Evolutionary conservation across 1,139 yeast species (phyloP).

Genomic region (Protomyces lactucae-debilis): DNA sequence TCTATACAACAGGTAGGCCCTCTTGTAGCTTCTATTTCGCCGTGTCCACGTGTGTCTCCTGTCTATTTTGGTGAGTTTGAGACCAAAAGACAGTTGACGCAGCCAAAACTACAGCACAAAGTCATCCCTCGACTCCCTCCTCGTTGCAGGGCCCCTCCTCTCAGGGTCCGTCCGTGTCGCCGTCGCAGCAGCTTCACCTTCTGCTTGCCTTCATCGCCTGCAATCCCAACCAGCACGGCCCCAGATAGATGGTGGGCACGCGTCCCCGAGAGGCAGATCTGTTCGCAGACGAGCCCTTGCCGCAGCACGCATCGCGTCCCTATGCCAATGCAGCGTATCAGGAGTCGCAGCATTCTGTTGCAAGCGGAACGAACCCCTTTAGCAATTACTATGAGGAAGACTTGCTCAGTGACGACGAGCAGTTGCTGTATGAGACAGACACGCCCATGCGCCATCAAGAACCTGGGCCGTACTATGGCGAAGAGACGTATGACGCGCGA

Average conservation of each 20-base stretch:
- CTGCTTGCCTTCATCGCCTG: too few relatives aligned
- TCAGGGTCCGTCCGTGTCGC: too few relatives aligned
- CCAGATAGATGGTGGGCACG: not conserved
- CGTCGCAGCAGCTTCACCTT: too few relatives aligned
- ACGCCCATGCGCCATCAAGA: not conserved
- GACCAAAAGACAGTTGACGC: too few relatives aligned
- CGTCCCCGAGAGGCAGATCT: not conserved
- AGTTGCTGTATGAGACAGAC: conserved; percentile 1
- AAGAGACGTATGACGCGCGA: not conserved
- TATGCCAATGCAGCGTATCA: conserved; percentile 3
- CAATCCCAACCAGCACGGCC: too few relatives aligned
- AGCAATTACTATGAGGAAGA: conserved; percentile 24
- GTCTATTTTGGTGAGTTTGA: too few relatives aligned
- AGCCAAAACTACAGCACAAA: too few relatives aligned
- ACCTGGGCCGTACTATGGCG: not conserved
- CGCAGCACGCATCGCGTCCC: not conserved
- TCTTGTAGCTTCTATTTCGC: too few relatives aligned
- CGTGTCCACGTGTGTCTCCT: too few relatives aligned
- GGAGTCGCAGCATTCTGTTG: conserved; percentile 13
- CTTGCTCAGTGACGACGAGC: conserved; percentile 12
- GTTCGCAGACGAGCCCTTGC: not conserved
- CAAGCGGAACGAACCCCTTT: conserved; percentile 22
- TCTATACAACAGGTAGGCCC: too few relatives aligned
- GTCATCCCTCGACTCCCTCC: not conserved
- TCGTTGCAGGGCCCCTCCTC: too few relatives aligned